Conservation (phyloP, 306 rosid genomes). For the Ochetophila trinervis region DNA sequence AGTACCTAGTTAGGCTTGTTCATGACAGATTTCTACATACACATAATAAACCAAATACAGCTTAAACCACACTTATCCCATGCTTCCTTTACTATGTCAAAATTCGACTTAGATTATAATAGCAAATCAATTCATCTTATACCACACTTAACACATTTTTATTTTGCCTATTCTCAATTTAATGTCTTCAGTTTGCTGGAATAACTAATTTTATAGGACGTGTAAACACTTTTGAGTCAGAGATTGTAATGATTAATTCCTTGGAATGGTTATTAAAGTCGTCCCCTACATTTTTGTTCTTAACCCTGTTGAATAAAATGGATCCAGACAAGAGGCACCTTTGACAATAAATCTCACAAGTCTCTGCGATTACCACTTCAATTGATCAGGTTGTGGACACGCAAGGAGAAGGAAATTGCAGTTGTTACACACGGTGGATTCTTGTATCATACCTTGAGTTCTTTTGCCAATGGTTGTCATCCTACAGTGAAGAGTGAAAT, state of each 20-base stretch:
- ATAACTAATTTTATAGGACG: background rate
- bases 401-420: conserved; percentile 88
- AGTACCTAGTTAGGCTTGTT: too few species aligned
- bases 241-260: background rate
- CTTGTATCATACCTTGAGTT: conserved; percentile 55
- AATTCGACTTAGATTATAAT: too few species aligned
- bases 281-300: background rate
- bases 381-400: conserved; percentile 81
- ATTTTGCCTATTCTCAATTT: too few species aligned
- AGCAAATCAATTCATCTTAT: too few species aligned
- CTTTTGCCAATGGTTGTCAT: conserved; percentile 87
- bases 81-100: too few species aligned
- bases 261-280: background rate
- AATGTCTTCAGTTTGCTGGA: too few species aligned
- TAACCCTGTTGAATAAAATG: background rate
- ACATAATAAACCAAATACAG: too few species aligned
- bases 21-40: too few species aligned
- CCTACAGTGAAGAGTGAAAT: conserved; percentile 66
- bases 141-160: too few species aligned
- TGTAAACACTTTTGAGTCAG: background rate
- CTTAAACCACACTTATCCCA: too few species aligned
- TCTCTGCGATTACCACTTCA: background rate
- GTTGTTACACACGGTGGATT: conserved; percentile 77
- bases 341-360: too few species aligned
- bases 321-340: too few species aligned